Base-by-base conservation (phyloP, 768 basidiomycete species). In the Lactarius deliciosus region DNA sequence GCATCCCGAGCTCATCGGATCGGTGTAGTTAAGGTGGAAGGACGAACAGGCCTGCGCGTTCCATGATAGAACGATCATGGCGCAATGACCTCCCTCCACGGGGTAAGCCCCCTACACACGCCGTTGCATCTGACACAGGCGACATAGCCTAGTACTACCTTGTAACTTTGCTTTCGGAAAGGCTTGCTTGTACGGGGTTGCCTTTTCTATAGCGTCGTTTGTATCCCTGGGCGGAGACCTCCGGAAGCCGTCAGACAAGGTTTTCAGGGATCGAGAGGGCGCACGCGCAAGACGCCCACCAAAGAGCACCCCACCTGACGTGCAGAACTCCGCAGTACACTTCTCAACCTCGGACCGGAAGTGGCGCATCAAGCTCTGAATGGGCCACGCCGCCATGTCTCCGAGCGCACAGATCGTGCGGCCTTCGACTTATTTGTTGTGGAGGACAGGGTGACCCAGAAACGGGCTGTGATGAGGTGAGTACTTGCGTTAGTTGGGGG, bases 331-430 rank as follows among this genome's bases (percentile, higher is more conserved):
- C 4, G 85, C 85, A 66, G 97, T 93, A 63, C 95, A 90, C 61
- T 82, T 81, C 79, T 98, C 96, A 47, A 98, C 94, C 73, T 95
- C 88, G 2, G 96, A 96, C 70, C 95, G 87, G 89, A 97, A 98
- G 78, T 97, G 92, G 65, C 93, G 89, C 90, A 98, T 94, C 67
- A 97, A 86, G 60, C 95, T 96, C 76, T 98, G 96, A 68, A 98
- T 96, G 10, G 95, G 95, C 96, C 96, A 98, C 5, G 96, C 96
- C n/a, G 96, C 96, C 9, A 96, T 95, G 69, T 98, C 96, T 15
- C 96, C 96, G 38, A 97, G 83, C 10, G 96, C 96, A 69, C 95
- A 98, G 72, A 98, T 98, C 16, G 96, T 98, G 68, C 93, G 90
- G 18, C 95, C 94, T 77, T 96, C 95, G 30, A 96, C 83, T 87